Evolutionary conservation across 169 alveolate species (phyloP).

Genomic region (Eimeria sp.): DNA sequence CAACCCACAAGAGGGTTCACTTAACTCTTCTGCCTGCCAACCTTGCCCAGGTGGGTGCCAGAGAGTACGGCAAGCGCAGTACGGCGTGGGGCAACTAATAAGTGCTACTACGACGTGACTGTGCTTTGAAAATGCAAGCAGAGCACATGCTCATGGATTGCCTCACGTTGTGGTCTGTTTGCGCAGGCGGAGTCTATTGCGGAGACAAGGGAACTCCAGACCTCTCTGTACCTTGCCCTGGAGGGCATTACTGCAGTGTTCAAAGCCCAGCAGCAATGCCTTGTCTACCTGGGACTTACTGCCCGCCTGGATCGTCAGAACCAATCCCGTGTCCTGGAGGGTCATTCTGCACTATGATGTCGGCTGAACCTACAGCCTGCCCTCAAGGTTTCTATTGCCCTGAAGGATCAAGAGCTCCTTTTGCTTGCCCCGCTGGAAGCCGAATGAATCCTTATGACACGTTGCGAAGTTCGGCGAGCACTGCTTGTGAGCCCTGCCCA

Average conservation of each 20-base stretch:
- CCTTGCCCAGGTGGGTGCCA: constrained; percentile 56
- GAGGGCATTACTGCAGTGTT: constrained; percentile 88
- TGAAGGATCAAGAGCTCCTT: constrained; percentile 5
- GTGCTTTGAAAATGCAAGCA: neutral
- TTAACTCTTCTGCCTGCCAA: constrained; percentile 36
- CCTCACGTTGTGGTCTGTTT: neutral
- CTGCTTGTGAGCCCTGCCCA: constrained; percentile 40
- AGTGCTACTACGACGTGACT: neutral
- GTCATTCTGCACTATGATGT: constrained; percentile 45
- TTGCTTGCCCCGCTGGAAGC: constrained; percentile 52
- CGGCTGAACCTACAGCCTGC: constrained; percentile 27
- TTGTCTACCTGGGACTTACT: constrained; percentile 86
- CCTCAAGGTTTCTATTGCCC: constrained; percentile 69
- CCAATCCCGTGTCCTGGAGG: constrained; percentile 50
- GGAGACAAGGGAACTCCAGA: constrained; percentile 42
- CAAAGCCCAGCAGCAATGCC: constrained; percentile 41
- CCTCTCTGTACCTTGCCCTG: constrained; percentile 77
- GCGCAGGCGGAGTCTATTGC: constrained; percentile 52
- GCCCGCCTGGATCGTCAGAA: constrained; percentile 60
- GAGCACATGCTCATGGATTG: neutral
- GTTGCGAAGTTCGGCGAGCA: constrained; percentile 26
- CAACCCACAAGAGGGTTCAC: constrained; percentile 57
- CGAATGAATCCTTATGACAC: constrained; percentile 37
- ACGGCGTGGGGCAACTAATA: neutral
- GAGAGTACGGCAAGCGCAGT: neutral